Evolutionary conservation across 2,329 filamentous ascomycete species (phyloP), one percentile per base, ranked within the genome.

Genomic region (Aureobasidium mangrovei): DNA sequence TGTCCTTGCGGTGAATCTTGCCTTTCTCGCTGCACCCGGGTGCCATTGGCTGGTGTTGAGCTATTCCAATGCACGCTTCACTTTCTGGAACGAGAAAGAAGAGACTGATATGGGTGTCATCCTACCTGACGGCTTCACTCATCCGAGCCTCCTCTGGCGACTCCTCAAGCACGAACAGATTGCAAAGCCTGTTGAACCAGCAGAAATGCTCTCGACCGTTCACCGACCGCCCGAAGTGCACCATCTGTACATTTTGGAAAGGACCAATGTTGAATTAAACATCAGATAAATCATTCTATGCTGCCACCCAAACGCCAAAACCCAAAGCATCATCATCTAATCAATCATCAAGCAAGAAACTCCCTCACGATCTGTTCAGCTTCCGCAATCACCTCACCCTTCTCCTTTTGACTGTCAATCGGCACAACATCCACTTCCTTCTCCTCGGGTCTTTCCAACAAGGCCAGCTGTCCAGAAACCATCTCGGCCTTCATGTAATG

Each of bases 401-500:
- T 27, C 3, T 40, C 38, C 26, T 41, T 39, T 35, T 49, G 57
- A 26, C 61, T 57, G 55, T 65, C 58, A 4, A 64, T 57, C 52
- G 71, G 70, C 24, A 72, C 53, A 0, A 72, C 63, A 56, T 73
- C 69, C 1, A 56, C 56, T 58, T 74, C 71, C 3, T 61, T 58
- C 2, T 57, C 52, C 0, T 55, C 58, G 0, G 67, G 59, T 1
- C 54, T 53, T 54, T 72, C 69, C 9, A 68, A 63, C 1, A 63
- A 60, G 1, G 58, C 60, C 2, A 71, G 27, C 54, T 73, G 70
- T 1, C 65, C 62, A 27, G 67, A 62, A 0, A 70, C 64, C 67
- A 72, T 71, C 7, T 56, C 58, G 0, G 63, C 53, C 38, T 63
- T 61, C 70, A 72, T 72, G 44, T 69, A 72, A 51, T 72, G 70